Conservation (phyloP, 371 early-diverging fungal genomes). For the Apophysomyces ossiformis region DNA sequence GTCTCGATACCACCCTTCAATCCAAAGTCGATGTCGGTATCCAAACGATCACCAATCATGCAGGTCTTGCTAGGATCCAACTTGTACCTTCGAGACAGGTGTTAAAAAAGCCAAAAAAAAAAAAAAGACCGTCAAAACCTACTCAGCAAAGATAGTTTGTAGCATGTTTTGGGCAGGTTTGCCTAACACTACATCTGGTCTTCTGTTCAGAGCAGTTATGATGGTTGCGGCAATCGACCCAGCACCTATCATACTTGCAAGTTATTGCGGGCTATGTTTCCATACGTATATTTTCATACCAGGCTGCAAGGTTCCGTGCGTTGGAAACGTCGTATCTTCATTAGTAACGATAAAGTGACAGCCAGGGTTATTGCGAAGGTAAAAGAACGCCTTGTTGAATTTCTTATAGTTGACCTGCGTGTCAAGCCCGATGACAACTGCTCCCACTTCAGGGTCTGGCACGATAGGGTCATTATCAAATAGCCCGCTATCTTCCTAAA, state of each 20-base stretch:
- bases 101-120: neutral
- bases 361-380: constrained; percentile 71
- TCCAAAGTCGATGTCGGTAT: constrained; percentile 97
- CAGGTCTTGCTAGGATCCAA: constrained; percentile 82
- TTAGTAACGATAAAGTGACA: constrained; percentile 94
- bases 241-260: constrained; percentile 59
- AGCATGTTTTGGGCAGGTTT: constrained; percentile 94
- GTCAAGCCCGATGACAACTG: constrained; percentile 91
- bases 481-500: constrained; percentile 45
- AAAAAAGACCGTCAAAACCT: constrained; percentile 19
- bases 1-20: constrained; percentile 85
- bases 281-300: constrained; percentile 47
- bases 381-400: constrained; percentile 87
- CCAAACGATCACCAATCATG: constrained; percentile 97
- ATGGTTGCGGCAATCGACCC: constrained; percentile 85
- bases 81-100: constrained; percentile 55
- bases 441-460: constrained; percentile 70
- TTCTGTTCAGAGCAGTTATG: constrained; percentile 68
- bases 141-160: constrained; percentile 81
- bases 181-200: constrained; percentile 85
- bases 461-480: constrained; percentile 40
- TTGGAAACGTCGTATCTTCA: constrained; percentile 89
- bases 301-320: constrained; percentile 74
- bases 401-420: constrained; percentile 88
- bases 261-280: neutral